Evolutionary conservation across 1,139 yeast species (phyloP).

Genomic region (Pichia inconspicua): DNA sequence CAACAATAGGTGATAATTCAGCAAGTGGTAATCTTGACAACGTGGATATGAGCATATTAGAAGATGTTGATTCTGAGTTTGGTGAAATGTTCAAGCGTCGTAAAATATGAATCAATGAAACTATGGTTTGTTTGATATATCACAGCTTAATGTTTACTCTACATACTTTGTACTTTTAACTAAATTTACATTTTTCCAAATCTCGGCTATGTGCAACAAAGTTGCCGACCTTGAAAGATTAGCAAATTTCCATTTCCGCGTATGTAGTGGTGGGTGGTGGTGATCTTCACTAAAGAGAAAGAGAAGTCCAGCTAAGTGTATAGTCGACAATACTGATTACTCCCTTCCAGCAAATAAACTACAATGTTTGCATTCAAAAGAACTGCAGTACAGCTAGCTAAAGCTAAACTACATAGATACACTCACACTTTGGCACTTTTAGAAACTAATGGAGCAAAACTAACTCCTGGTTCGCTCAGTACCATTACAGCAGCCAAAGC

Average conservation of each 20-base stretch:
- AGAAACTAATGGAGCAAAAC: slow-evolving; percentile 48
- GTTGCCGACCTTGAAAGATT: neutral
- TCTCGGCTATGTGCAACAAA: neutral
- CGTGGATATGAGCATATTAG: slow-evolving; percentile 2
- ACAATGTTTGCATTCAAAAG: slow-evolving; percentile 6
- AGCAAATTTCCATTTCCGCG: neutral
- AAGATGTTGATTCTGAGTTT: slow-evolving; percentile 4
- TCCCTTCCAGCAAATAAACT: neutral
- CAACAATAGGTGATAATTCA: neutral
- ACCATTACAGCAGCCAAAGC: slow-evolving; percentile 58
- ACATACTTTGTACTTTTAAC: neutral
- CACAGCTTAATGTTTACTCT: neutral
- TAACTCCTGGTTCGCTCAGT: slow-evolving; percentile 63
- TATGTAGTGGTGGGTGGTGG: too few species aligned
- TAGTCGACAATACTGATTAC: neutral
- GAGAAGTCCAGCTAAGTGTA: neutral
- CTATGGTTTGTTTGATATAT: neutral
- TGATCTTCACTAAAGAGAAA: too few species aligned
- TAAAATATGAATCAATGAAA: neutral
- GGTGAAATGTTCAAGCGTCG: slow-evolving; percentile 8
- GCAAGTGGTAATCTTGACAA: neutral
- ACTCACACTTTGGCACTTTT: slow-evolving; percentile 58
- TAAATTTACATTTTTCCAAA: neutral
- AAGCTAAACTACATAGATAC: slow-evolving; percentile 1
- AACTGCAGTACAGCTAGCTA: neutral